Evolutionary conservation across 2,329 filamentous ascomycete genomes (phyloP).

Genomic region (Fusarium camptoceras): DNA sequence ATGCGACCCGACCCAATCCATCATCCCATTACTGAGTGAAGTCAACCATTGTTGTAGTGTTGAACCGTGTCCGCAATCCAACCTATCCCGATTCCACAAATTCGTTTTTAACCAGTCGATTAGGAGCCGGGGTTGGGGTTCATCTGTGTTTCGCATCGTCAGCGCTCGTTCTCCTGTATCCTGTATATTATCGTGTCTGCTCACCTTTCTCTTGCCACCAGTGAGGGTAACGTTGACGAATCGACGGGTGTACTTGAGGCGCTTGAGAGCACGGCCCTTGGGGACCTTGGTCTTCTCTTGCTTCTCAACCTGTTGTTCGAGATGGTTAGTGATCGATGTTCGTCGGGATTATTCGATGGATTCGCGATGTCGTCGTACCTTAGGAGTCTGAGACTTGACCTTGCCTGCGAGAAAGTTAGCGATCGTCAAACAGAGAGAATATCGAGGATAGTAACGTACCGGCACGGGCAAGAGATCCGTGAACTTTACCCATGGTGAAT

Average conservation of each 20-base stretch:
- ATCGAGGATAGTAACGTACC: conserved; percentile 52
- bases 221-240: conserved; percentile 99
- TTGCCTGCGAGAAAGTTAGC: conserved; percentile 81
- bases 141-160: conserved; percentile 70
- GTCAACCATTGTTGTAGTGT: conserved; percentile 48
- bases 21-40: conserved; percentile 51
- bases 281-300: conserved; percentile 97
- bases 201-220: conserved; percentile 97
- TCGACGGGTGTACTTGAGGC: conserved; percentile 93
- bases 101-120: conserved; percentile 45
- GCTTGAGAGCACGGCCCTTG: conserved; percentile 98
- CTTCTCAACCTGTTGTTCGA: conserved; percentile 74
- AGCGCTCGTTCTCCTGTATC: conserved; percentile 28
- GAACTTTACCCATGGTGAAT: conserved; percentile 87
- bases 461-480: conserved; percentile 93
- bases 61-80: conserved; percentile 49
- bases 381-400: conserved; percentile 96
- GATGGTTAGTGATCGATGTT: conserved; percentile 49
- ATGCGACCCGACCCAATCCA: conserved; percentile 53
- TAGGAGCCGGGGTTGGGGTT: conserved; percentile 87
- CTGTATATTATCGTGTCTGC: conserved; percentile 40
- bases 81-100: conserved; percentile 46
- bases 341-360: conserved; percentile 38
- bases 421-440: conserved; percentile 18
- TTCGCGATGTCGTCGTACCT: conserved; percentile 68